A percentile compares a stretch with the other conserved stretches of the same genome.
These are phyloP conservation scores for Geum urbanum DNA, from an alignment of 306 rosid genomes.

Conservation along the genomic window DNA sequence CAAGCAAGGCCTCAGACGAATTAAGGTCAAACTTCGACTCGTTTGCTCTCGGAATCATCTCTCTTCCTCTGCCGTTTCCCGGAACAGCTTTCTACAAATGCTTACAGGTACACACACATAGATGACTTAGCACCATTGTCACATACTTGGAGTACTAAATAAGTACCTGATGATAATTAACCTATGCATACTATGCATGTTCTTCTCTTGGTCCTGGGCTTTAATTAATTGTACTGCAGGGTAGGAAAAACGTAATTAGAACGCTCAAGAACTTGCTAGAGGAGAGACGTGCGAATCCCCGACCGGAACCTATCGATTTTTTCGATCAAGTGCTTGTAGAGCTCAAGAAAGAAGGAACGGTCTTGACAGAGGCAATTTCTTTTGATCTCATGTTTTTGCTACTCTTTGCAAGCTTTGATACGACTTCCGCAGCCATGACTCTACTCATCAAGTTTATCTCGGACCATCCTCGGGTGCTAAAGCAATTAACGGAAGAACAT, in stretches of 20 bases:
- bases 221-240: slow-evolving; percentile 40
- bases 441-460: slow-evolving; percentile 54
- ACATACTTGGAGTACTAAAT: no score
- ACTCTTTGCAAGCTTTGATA: slow-evolving; percentile 89
- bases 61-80: no score
- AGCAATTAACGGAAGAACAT: slow-evolving; percentile 74
- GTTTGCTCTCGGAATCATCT: no score
- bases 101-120: no score
- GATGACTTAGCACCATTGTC: no score
- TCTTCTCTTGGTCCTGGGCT: neutral
- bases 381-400: slow-evolving; percentile 87
- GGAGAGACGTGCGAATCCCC: slow-evolving; percentile 52
- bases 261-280: slow-evolving; percentile 66
- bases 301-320: slow-evolving; percentile 54
- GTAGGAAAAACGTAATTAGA: slow-evolving; percentile 76
- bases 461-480: slow-evolving; percentile 61
- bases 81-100: no score
- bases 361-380: slow-evolving; percentile 75
- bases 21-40: no score
- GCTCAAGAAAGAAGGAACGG: slow-evolving; percentile 64
- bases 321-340: slow-evolving; percentile 73
- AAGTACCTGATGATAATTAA: no score
- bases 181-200: neutral
- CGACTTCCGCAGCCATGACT: slow-evolving; percentile 80
- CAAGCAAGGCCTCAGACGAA: no score